These are phyloP conservation scores for Tricholoma sp. DNA, from an alignment of 768 basidiomycete species.

Conservation along the genomic window DNA sequence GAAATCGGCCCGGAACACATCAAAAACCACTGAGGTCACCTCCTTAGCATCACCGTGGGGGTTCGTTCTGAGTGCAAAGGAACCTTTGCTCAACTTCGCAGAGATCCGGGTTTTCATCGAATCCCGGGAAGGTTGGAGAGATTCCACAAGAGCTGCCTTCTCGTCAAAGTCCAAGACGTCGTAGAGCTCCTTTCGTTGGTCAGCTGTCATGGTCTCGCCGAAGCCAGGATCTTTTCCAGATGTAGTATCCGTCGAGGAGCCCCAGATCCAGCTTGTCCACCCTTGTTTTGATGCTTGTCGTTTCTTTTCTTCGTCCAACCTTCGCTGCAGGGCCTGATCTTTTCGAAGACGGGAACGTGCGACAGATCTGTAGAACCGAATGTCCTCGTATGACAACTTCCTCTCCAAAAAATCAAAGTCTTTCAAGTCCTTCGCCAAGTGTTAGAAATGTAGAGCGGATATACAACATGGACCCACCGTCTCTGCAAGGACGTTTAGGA, in stretches of 20 bases:
- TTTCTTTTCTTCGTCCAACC: conserved; percentile 63
- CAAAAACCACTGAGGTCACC: conserved; percentile 83
- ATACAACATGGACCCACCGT: conserved; percentile 40
- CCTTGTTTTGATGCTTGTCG: conserved; percentile 45
- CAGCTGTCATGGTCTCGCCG: conserved; percentile 73
- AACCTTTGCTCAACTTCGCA: conserved; percentile 81
- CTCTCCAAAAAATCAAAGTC: conserved; percentile 64
- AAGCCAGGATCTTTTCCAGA: conserved; percentile 52
- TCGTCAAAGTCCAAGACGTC: conserved; percentile 91
- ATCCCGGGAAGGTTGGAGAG: conserved; percentile 70
- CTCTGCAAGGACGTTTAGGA: conserved; percentile 46
- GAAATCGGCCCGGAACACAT: conserved; percentile 80
- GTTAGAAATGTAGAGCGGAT: not conserved
- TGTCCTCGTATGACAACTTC: conserved; percentile 89
- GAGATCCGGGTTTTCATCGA: conserved; percentile 72
- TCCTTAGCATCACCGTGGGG: conserved; percentile 61
- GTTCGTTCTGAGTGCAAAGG: conserved; percentile 75
- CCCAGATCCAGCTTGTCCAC: conserved; percentile 83
- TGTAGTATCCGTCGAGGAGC: conserved; percentile 37
- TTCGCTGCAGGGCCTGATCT: conserved; percentile 66
- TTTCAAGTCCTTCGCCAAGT: conserved; percentile 40
- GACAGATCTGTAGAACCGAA: conserved; percentile 95
- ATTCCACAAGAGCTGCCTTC: conserved; percentile 62
- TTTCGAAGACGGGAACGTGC: conserved; percentile 84
- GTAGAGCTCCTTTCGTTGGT: conserved; percentile 86